Percentiles rank a stretch among this genome's conserved stretches.
These are phyloP conservation scores for Skeletonema potamos DNA, from an alignment of 108 stramenopile species.

Conservation along the genomic window DNA sequence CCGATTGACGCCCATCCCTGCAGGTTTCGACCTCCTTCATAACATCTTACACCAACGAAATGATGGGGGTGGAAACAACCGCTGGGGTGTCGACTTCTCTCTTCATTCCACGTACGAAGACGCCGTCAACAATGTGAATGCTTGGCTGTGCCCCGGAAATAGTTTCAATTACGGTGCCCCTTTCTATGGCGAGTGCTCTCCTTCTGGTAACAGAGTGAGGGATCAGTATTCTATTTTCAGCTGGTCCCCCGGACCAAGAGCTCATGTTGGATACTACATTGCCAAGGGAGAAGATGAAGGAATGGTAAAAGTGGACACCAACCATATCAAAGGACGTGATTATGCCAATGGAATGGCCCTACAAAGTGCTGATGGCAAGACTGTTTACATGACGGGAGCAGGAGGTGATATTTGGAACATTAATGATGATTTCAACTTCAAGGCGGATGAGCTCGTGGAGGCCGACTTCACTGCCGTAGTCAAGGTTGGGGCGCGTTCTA, in stretches of 20 bases:
- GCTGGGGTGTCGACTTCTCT: constrained; percentile 36
- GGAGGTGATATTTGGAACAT: constrained; percentile 27
- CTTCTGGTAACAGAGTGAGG: constrained; percentile 7
- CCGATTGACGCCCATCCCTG: constrained; percentile 31
- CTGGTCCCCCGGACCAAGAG: neutral
- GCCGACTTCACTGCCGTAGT: constrained; percentile 21
- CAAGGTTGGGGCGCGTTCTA: constrained; percentile 5
- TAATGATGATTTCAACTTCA: constrained; percentile 34
- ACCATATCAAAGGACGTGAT: neutral
- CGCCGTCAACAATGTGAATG: constrained; percentile 24
- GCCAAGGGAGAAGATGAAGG: constrained; percentile 18
- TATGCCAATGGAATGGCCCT: constrained; percentile 11
- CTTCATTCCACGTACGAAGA: constrained; percentile 44
- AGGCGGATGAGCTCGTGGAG: neutral
- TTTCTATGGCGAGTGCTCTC: constrained; percentile 31
- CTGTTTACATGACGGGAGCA: constrained; percentile 28
- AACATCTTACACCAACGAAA: constrained; percentile 30
- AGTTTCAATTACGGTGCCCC: constrained; percentile 22
- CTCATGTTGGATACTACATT: constrained; percentile 25
- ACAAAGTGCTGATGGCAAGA: neutral
- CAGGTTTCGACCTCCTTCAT: constrained; percentile 20
- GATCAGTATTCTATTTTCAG: constrained; percentile 16
- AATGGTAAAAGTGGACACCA: neutral
- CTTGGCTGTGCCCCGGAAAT: constrained; percentile 37
- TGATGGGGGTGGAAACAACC: constrained; percentile 9